Percentiles rank a stretch among this genome's conserved stretches.
Conservation (phyloP, 208 protist genomes). For the Phytomonas serpens region DNA sequence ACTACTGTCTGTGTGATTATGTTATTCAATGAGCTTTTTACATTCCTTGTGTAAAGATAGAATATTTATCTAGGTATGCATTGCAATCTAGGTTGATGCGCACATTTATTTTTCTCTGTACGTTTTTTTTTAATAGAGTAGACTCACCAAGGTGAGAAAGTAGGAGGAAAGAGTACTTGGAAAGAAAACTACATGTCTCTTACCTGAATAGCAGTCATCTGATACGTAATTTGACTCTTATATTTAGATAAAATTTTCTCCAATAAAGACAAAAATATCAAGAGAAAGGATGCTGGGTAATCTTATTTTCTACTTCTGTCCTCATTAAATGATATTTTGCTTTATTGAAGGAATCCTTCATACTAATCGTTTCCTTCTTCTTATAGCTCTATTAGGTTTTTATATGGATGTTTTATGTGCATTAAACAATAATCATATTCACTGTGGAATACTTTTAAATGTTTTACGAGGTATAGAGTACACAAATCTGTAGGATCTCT, state of each 20-base stretch:
- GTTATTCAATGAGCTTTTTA: too few relatives aligned
- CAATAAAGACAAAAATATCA: neutral
- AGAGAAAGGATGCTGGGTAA: neutral
- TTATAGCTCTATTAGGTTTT: slow-evolving; percentile 2
- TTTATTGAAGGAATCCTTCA: slow-evolving; percentile 3
- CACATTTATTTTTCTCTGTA: neutral
- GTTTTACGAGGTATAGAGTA: too few relatives aligned
- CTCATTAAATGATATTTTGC: slow-evolving; percentile 1
- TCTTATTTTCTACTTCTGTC: neutral
- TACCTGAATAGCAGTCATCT: too few relatives aligned
- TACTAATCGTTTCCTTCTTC: slow-evolving; percentile 2
- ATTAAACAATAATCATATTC: slow-evolving; percentile 1
- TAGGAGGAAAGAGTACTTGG: too few relatives aligned
- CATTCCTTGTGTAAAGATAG: too few relatives aligned
- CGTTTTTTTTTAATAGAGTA: neutral
- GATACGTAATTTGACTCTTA: neutral
- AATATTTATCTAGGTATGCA: too few relatives aligned
- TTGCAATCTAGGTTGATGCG: too few relatives aligned
- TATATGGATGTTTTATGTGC: neutral
- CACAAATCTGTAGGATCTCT: too few relatives aligned
- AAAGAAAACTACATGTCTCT: too few relatives aligned
- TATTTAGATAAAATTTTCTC: slow-evolving; percentile 3
- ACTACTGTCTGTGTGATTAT: slow-evolving; percentile 15
- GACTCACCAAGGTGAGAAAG: too few relatives aligned
- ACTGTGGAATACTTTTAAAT: too few relatives aligned